Percentiles rank a stretch among this genome's conserved stretches.
Conservation (phyloP, 345 rosid species). For the Tarenaya hassleriana region DNA sequence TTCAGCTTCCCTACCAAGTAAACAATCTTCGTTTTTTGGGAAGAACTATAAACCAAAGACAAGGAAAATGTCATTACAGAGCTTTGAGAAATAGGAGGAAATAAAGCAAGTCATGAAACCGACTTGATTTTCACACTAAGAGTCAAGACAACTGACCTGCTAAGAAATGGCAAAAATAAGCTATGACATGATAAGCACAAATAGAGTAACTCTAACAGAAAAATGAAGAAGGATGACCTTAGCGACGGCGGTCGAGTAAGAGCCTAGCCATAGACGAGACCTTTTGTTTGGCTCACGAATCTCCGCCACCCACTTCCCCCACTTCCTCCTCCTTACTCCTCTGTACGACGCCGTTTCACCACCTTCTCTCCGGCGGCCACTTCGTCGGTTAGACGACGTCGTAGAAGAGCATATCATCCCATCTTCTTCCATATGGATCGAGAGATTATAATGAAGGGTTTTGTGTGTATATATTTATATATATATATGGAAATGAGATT, state of each 20-base stretch:
- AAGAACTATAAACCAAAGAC: neutral
- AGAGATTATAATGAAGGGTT: too few species aligned
- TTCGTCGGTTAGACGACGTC: too few species aligned
- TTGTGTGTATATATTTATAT: too few species aligned
- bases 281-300: conserved; percentile 93
- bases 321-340: conserved; percentile 99
- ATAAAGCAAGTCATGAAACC: neutral
- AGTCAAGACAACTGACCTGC: conserved; percentile 1
- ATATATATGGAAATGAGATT: too few species aligned
- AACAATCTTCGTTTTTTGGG: neutral
- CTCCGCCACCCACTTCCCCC: conserved; percentile 99
- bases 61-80: neutral
- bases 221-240: too few species aligned
- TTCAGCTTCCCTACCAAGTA: neutral
- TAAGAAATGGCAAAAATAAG: conserved; percentile 76
- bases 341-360: too few species aligned
- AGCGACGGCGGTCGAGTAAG: conserved; percentile 84
- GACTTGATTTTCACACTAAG: neutral
- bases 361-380: too few species aligned
- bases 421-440: too few species aligned
- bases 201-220: too few species aligned
- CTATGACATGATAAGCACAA: conserved; percentile 94
- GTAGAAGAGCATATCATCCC: too few species aligned
- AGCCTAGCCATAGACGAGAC: conserved; percentile 94
- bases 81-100: too few species aligned